These are phyloP conservation scores for Kodamaea anthophila DNA, from an alignment of 1,139 yeast species.

Conservation along the genomic window DNA sequence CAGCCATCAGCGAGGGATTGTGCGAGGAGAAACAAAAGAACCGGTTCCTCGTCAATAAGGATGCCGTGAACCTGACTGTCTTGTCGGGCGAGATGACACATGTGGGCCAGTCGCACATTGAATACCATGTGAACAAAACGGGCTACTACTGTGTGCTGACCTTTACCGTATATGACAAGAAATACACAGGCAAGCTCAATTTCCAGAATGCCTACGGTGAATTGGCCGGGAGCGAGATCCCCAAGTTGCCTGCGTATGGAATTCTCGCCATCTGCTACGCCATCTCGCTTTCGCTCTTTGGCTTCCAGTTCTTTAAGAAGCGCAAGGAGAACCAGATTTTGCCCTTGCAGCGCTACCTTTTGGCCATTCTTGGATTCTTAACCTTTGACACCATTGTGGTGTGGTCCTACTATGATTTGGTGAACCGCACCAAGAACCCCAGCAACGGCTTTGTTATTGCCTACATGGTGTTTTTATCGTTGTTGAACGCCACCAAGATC, in stretches of 20 bases:
- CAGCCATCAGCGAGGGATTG: constrained; percentile 47
- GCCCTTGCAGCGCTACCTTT: constrained; percentile 84
- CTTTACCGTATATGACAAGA: constrained; percentile 36
- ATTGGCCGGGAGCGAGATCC: constrained; percentile 83
- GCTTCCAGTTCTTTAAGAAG: constrained; percentile 80
- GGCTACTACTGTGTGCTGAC: constrained; percentile 93
- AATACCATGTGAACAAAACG: constrained; percentile 63
- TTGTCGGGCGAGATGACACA: constrained; percentile 50
- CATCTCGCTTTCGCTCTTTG: constrained; percentile 72
- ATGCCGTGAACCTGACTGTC: constrained; percentile 46
- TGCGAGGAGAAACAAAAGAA: constrained; percentile 57
- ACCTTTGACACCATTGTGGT: constrained; percentile 80
- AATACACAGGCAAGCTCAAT: constrained; percentile 60
- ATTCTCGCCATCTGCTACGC: constrained; percentile 78
- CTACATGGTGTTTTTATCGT: constrained; percentile 71
- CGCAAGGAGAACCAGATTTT: constrained; percentile 70
- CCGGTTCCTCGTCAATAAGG: constrained; percentile 48
- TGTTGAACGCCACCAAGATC: constrained; percentile 73
- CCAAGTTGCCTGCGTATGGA: constrained; percentile 86
- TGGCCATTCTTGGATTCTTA: constrained; percentile 78
- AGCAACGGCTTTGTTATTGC: constrained; percentile 52
- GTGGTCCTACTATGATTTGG: constrained; percentile 87
- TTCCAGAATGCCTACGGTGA: constrained; percentile 92
- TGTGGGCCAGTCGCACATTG: constrained; percentile 53
- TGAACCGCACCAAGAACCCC: constrained; percentile 52